phyloP scores from a whole-genome alignment of 176 grass and related monocot species.

The Carex pumila region DNA sequence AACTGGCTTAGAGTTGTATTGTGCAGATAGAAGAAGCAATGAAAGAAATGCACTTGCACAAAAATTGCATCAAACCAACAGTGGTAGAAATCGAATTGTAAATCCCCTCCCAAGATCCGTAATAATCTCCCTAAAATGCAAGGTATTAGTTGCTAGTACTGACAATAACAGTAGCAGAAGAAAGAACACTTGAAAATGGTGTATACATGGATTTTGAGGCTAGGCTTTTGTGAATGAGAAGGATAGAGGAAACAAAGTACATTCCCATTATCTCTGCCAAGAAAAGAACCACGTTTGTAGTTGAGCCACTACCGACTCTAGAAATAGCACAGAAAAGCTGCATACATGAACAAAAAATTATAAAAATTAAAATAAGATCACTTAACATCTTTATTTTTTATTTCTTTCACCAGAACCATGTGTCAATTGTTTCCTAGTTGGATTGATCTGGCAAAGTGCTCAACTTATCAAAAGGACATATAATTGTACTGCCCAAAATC shows the following conservation, averaged over 20 bases:
- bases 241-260: conserved; percentile 97
- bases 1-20: conserved; percentile 79
- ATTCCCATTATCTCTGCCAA: conserved; percentile 99
- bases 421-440: not conserved
- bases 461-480: not conserved
- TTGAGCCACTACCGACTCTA: conserved; percentile 89
- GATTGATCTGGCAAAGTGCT: not conserved
- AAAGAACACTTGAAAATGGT: not conserved
- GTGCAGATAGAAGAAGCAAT: conserved; percentile 82
- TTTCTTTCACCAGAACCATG: not conserved
- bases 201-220: conserved; percentile 88
- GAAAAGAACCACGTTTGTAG: conserved; percentile 93
- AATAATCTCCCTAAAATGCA: conserved; percentile 72
- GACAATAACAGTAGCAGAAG: not conserved
- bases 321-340: conserved; percentile 98
- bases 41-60: conserved; percentile 87
- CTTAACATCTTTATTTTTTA: not conserved
- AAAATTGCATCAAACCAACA: conserved; percentile 99
- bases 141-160: not conserved
- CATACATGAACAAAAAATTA: conserved; percentile 9
- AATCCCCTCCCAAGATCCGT: conserved; percentile 89
- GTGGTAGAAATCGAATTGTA: conserved; percentile 98
- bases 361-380: not conserved
- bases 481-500: not conserved
- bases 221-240: conserved; percentile 95